A percentile compares a stretch with the other conserved stretches of the same genome.
Conservation (phyloP, 805 yeast species). For the Aciculoconidium aculeatum region DNA sequence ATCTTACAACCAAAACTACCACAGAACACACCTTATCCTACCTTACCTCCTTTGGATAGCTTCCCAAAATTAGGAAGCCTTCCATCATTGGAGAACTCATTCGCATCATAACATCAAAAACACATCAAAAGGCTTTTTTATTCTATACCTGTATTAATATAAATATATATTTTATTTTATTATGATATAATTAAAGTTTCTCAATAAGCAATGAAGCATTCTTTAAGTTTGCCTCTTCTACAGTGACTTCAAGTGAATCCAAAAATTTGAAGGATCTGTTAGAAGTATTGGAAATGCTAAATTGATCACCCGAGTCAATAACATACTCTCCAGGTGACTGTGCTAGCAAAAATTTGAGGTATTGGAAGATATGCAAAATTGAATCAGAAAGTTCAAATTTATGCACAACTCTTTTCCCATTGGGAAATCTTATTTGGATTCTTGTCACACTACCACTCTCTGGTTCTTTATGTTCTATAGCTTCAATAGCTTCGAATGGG, state of each 20-base stretch:
- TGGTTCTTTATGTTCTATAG: constrained; percentile 61
- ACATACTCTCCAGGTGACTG: constrained; percentile 45
- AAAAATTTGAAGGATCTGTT: constrained; percentile 44
- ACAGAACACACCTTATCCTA: constrained; percentile 7
- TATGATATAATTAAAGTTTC: constrained; percentile 1
- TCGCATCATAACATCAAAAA: not conserved
- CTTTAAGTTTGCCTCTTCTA: constrained; percentile 70
- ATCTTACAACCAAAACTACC: constrained; percentile 2
- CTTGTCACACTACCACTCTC: constrained; percentile 55
- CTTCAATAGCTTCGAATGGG: constrained; percentile 43
- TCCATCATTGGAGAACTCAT: constrained; percentile 1
- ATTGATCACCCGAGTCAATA: constrained; percentile 33
- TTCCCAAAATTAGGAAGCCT: no score
- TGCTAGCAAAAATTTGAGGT: constrained; percentile 53
- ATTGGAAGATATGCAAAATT: constrained; percentile 56
- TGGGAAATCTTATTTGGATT: constrained; percentile 82
- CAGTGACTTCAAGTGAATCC: constrained; percentile 52
- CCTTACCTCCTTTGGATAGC: constrained; percentile 22
- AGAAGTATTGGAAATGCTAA: constrained; percentile 29
- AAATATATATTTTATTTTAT: no score
- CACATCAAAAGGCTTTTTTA: constrained; percentile 1
- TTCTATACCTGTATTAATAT: not conserved
- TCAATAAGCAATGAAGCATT: constrained; percentile 81
- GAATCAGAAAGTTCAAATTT: constrained; percentile 56
- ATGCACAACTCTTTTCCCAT: constrained; percentile 76